Base-by-base conservation (phyloP, 352 stramenopile genomes). In the Phytopythium litorale region DNA sequence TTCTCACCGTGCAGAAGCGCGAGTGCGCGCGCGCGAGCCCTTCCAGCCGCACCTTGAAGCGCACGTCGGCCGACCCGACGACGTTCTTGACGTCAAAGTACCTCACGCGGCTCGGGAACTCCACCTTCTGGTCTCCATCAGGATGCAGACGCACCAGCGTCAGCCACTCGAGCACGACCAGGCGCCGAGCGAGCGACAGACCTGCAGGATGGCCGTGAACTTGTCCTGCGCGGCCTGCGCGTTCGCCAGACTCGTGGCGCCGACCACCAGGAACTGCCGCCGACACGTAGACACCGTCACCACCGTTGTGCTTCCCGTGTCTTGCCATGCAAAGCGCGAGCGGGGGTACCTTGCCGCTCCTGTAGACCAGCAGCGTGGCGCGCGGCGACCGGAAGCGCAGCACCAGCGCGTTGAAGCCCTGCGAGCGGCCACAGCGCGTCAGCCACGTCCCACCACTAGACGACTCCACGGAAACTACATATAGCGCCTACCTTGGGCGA, bases 21-120 rank as follows among this genome's bases (percentile, higher is more conserved):
- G 73, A 43, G 21, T 94, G 85, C 13, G 79, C 68, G 43, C 74
- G 61, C 16, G 75, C 72, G 48, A 94, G 68, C 5, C 85, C 85
- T 76, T 94, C 85, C 37, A 94, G 71, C 1, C 85, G 85, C 40
- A 92, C 38, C 56, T 82, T 86, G 33, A 97, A 92, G 28, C 85
- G 78, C 30, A 99, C 79, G 62, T 99, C 97, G 16, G 96, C 82
- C 35, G 92, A 97, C 6, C 81, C 83, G 35, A 98, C 88, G 16
- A 98, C 77, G 63, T 98, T 99, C 33, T 70, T 71, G 54, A 90
- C 72, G 19, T 58, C 63, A 49, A 90, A 90, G 13, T 60, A 68
- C n/a, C 59, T 68, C 35, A 78, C 51, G 11, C 81, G 58, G 42
- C 71, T 72, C 23, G 78, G 73, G 50, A 81, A 87, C 5, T 70